Conservation (phyloP, 768 basidiomycete genomes). For the Leccinum pellstonianum region DNA sequence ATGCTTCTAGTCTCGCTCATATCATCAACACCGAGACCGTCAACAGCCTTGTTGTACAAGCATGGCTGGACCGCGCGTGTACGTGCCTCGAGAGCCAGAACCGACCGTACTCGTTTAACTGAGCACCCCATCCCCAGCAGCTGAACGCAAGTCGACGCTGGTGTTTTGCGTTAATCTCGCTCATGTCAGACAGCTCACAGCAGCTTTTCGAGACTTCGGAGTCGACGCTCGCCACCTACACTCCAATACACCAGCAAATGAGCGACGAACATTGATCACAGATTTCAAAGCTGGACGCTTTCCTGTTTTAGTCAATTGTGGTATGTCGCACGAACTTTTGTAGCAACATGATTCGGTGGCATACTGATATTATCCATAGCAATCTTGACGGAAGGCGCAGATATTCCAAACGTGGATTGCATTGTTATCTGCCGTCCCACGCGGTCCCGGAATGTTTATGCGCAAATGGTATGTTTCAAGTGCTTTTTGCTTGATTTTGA, state of each 20-base stretch:
- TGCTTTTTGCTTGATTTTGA: neutral
- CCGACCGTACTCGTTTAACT: conserved; percentile 7
- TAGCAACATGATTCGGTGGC: neutral
- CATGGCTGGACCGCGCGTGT: conserved; percentile 89
- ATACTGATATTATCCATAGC: conserved; percentile 37
- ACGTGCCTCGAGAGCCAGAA: conserved; percentile 22
- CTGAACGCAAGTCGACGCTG: conserved; percentile 77
- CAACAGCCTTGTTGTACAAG: conserved; percentile 73
- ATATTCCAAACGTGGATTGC: conserved; percentile 94
- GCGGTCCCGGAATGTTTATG: conserved; percentile 81
- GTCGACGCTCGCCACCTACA: conserved; percentile 84
- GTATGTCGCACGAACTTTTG: conserved; percentile 39
- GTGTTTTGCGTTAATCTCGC: conserved; percentile 88
- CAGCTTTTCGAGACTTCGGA: conserved; percentile 67
- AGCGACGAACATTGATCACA: conserved; percentile 62
- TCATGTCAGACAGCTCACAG: conserved; percentile 76
- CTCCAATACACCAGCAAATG: conserved; percentile 58
- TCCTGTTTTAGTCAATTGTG: conserved; percentile 89
- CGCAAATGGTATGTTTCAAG: conserved; percentile 73
- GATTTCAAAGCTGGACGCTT: conserved; percentile 71
- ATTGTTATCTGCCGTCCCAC: conserved; percentile 87
- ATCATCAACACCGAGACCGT: conserved; percentile 79
- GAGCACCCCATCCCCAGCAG: conserved; percentile 28
- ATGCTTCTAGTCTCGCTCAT: conserved; percentile 69
- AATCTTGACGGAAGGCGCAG: conserved; percentile 90